phyloP scores from a whole-genome alignment of 169 alveolate species.

The Cyclospora cayetanensis region DNA sequence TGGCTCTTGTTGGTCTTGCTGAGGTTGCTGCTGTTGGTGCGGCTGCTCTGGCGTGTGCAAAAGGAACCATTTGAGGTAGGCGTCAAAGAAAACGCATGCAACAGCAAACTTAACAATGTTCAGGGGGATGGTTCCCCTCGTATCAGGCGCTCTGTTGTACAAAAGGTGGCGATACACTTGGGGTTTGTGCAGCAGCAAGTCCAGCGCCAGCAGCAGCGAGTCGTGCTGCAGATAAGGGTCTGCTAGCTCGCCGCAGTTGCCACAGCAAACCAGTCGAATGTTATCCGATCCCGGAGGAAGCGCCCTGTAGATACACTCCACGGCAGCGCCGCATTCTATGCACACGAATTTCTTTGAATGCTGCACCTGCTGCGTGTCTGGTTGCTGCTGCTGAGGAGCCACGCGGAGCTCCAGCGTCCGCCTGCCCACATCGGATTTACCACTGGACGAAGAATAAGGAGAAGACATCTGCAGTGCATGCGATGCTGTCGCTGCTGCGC shows the following conservation, averaged over 20 bases:
- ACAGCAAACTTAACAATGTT: not conserved
- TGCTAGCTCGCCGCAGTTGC: slow-evolving; percentile 53
- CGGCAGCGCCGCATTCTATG: slow-evolving; percentile 66
- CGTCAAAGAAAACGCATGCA: slow-evolving; percentile 55
- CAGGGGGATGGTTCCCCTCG: slow-evolving; percentile 1
- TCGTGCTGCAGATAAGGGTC: slow-evolving; percentile 67
- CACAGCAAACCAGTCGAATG: slow-evolving; percentile 59
- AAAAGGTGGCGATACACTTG: slow-evolving; percentile 65
- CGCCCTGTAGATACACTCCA: slow-evolving; percentile 42
- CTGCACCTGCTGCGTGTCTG: slow-evolving; percentile 33
- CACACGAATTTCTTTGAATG: not conserved
- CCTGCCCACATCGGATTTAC: no score
- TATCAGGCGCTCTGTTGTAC: slow-evolving; percentile 57
- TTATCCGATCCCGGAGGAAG: slow-evolving; percentile 28
- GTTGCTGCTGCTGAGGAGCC: slow-evolving; percentile 1
- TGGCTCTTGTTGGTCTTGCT: not conserved
- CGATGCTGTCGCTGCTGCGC: not conserved
- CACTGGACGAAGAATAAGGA: not conserved
- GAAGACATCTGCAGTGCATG: not conserved
- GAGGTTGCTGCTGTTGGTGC: slow-evolving; percentile 24
- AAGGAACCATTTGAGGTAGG: slow-evolving; percentile 62
- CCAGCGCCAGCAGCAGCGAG: slow-evolving; percentile 41
- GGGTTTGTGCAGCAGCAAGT: slow-evolving; percentile 64
- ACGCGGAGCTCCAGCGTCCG: slow-evolving; percentile 1
- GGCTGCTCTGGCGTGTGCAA: slow-evolving; percentile 45